Percentiles rank a stretch among this genome's conserved stretches.
These are phyloP conservation scores for Aspergillus bridgeri DNA, from an alignment of 495 filamentous ascomycete species.

Conservation along the genomic window DNA sequence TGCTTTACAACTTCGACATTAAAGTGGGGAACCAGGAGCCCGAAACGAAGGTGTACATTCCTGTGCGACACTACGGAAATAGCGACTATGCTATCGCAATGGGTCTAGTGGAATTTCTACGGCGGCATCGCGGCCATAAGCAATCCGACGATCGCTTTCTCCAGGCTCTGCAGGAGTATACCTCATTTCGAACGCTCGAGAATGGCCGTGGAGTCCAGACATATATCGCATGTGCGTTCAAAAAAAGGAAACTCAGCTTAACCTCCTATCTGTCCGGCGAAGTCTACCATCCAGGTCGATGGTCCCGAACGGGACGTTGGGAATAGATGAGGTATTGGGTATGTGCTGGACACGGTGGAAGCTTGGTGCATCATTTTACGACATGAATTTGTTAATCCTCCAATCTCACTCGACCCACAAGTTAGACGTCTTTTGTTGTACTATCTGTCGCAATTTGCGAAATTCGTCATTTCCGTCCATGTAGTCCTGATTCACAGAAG, in stretches of 20 bases:
- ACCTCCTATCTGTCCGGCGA: conserved; percentile 1
- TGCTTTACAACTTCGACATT: conserved; percentile 1
- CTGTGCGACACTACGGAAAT: background rate
- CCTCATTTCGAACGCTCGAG: background rate
- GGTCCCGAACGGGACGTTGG: background rate
- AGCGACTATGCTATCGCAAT: background rate
- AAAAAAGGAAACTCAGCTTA: background rate
- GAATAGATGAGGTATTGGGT: background rate
- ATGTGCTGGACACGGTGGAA: background rate
- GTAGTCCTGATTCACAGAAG: no score
- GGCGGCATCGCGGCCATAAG: background rate
- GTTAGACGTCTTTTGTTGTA: no score
- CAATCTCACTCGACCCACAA: no score
- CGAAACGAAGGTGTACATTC: conserved; percentile 5
- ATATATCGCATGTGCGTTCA: background rate
- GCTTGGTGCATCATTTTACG: no score
- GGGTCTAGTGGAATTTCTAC: background rate
- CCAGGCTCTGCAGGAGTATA: background rate
- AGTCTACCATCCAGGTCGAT: background rate
- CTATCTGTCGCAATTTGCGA: no score
- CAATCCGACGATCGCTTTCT: background rate
- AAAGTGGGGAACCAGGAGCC: background rate
- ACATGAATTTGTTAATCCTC: no score
- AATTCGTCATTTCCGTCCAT: no score
- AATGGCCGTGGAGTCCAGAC: background rate